Base-by-base conservation (phyloP, 345 rosid species). In the Alliaria petiolata region DNA sequence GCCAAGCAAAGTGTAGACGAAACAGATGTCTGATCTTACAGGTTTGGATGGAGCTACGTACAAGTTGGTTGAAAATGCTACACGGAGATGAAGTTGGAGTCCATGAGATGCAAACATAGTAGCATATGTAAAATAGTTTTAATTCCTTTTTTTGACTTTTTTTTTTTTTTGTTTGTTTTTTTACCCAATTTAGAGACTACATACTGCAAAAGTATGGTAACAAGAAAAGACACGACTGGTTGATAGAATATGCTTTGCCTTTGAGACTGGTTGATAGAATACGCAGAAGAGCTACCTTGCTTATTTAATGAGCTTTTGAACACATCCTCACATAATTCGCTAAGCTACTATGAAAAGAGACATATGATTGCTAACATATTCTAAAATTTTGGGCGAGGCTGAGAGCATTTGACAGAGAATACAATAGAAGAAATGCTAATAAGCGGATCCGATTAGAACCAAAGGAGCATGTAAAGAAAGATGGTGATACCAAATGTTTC, bases 1-100 rank as follows among this genome's bases (percentile, higher is more conserved):
- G 74, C 66, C 65, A 80, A 74, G 56, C 65, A 36, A 55, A 74
- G 76, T 61, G 51, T 72, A 53, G 85, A 80, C 57, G 85, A 81
- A 51, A 56, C 72, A 42, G 81, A 76, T 53, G 59, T 73, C 35
- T 85, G 76, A 77, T 72, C 46, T 69, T 40, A 50, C 33, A 40
- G 55, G 44, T 43, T 54, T 55, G 52, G 58, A 34, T 35, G 49
- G 47, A 33, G 33, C 43, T 47, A 52, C 26, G 4, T 34, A 16
- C 47, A 44, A 43, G 40, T 12, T 63, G 63, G 28, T 63, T 39
- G 46, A 33, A 54, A 51, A 26, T 16, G 15, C 61, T 52, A 4
- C 5, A 22, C 28, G 26, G 39, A 35, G 46, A 40, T 15, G 17
- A 70, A 70, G 33, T 49, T 39, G 53, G 43, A 2, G 22, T 62